Evolutionary conservation across 129 eudicot species (phyloP).

Genomic region (Flaveria linearis): DNA sequence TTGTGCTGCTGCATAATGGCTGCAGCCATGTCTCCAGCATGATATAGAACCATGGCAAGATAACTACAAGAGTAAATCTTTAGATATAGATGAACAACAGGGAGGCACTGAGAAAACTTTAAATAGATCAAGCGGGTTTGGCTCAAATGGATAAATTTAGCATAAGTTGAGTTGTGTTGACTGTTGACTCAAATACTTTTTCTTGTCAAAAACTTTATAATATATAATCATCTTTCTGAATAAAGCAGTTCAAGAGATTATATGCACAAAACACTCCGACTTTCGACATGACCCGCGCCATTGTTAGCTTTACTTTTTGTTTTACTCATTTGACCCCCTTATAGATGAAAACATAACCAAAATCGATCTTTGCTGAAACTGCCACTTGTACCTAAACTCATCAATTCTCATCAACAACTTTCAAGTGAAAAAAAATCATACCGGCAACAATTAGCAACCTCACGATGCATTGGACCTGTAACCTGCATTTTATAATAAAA

Average conservation of each 20-base stretch:
- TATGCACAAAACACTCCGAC: background rate
- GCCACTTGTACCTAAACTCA: background rate
- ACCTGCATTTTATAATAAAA: conserved; percentile 55
- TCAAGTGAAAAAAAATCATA: conserved; percentile 26
- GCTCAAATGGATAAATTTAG: background rate
- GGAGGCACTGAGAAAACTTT: background rate
- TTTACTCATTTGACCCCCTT: background rate
- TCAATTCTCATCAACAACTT: background rate
- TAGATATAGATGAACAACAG: background rate
- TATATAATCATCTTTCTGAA: background rate
- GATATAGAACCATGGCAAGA: conserved; percentile 79
- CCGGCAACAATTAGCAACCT: conserved; percentile 98
- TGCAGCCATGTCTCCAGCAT: conserved; percentile 90
- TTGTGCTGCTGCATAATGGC: conserved; percentile 97
- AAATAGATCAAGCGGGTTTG: background rate
- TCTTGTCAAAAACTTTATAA: background rate
- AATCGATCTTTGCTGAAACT: background rate
- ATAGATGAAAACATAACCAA: background rate
- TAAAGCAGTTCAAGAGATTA: background rate
- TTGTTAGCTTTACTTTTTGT: background rate
- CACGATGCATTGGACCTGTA: conserved; percentile 99
- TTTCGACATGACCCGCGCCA: background rate
- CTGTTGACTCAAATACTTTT: background rate
- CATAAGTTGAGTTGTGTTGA: background rate
- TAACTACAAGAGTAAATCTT: conserved; percentile 34